phyloP scores from a whole-genome alignment of 2,329 filamentous ascomycete species.

The Salinomyces thailandicus region DNA sequence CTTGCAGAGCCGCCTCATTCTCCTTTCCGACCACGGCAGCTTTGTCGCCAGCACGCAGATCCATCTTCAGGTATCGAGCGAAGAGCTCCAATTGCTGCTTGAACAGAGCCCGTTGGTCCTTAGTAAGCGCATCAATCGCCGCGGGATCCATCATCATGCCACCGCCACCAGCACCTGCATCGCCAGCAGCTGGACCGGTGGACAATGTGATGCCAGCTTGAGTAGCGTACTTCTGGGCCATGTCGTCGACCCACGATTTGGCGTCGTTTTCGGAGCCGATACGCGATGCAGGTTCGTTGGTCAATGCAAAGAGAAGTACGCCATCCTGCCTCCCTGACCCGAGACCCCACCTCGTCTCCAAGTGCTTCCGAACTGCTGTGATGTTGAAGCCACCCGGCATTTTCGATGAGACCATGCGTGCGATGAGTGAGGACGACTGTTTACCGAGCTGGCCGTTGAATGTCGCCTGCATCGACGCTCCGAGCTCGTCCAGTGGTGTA shows the following conservation, averaged over 20 bases:
- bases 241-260: slow-evolving; percentile 82
- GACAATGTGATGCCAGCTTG: slow-evolving; percentile 76
- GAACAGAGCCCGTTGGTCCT: slow-evolving; percentile 90
- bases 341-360: slow-evolving; percentile 89
- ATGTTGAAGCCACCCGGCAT: slow-evolving; percentile 99
- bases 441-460: slow-evolving; percentile 98
- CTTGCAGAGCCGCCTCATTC: slow-evolving; percentile 76
- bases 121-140: slow-evolving; percentile 90
- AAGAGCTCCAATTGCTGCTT: slow-evolving; percentile 96
- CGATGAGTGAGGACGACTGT: slow-evolving; percentile 85
- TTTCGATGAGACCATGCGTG: slow-evolving; percentile 92
- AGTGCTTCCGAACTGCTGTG: slow-evolving; percentile 85
- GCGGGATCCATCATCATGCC: slow-evolving; percentile 99
- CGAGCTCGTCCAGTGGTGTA: slow-evolving; percentile 87
- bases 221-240: slow-evolving; percentile 79
- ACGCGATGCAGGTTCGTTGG: slow-evolving; percentile 82
- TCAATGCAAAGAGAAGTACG: slow-evolving; percentile 76
- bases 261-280: slow-evolving; percentile 82
- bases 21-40: slow-evolving; percentile 75
- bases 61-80: slow-evolving; percentile 92
- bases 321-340: slow-evolving; percentile 81
- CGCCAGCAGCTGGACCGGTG: slow-evolving; percentile 58
- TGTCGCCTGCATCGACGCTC: slow-evolving; percentile 92
- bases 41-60: slow-evolving; percentile 93
- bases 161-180: slow-evolving; percentile 57